A percentile compares a stretch with the other conserved stretches of the same genome.
Conservation (phyloP, 495 filamentous ascomycete species). For the Aspergillus ostianus region DNA sequence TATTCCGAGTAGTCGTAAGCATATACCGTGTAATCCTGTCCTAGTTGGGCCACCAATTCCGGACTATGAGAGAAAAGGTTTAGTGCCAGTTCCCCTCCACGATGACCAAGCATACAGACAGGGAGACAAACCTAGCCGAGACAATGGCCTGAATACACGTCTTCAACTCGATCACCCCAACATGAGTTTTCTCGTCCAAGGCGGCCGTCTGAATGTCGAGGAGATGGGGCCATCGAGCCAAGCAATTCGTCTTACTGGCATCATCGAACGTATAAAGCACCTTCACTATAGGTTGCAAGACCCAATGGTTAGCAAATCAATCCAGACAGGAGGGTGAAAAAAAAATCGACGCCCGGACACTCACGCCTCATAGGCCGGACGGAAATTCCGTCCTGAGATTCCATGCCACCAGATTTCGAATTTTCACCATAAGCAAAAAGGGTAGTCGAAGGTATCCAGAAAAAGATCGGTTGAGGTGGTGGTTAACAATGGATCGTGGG, state of each 20-base stretch:
- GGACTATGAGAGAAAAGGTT: slow-evolving; percentile 55
- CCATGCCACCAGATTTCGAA: slow-evolving; percentile 39
- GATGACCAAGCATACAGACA: background rate
- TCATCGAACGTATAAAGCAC: slow-evolving; percentile 96
- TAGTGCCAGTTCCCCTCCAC: slow-evolving; percentile 1
- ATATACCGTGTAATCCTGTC: slow-evolving; percentile 93
- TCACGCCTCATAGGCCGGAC: slow-evolving; percentile 56
- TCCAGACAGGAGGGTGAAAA: background rate
- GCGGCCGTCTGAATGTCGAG: slow-evolving; percentile 76
- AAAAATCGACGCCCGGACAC: slow-evolving; percentile 19
- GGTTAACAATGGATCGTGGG: background rate
- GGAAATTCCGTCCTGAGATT: slow-evolving; percentile 51
- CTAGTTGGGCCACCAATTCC: slow-evolving; percentile 78
- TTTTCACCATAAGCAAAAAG: slow-evolving; percentile 31
- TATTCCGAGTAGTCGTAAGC: slow-evolving; percentile 96
- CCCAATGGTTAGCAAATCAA: slow-evolving; percentile 20
- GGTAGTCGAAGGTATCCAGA: background rate
- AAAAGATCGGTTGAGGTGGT: background rate
- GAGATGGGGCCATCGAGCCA: slow-evolving; percentile 83
- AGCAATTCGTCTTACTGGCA: slow-evolving; percentile 82
- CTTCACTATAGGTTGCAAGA: slow-evolving; percentile 56
- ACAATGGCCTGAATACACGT: slow-evolving; percentile 88
- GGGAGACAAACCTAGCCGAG: slow-evolving; percentile 55
- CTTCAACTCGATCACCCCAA: slow-evolving; percentile 88
- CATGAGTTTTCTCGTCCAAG: slow-evolving; percentile 71